Base-by-base conservation (phyloP, 805 yeast species). In the Lachancea thermotolerans region DNA sequence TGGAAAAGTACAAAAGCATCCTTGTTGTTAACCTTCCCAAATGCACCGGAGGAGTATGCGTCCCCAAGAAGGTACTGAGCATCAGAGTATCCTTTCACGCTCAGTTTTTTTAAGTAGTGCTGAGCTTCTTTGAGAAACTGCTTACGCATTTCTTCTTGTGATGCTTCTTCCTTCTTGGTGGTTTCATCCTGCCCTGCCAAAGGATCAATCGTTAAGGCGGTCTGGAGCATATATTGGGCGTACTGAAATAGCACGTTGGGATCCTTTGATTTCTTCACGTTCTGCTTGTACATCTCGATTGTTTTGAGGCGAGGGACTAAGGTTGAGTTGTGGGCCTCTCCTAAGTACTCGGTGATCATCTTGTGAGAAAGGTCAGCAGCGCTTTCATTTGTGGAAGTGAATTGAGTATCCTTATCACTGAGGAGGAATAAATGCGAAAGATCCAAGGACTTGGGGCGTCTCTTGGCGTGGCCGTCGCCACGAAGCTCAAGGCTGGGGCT, bases 1-100 rank as follows among this genome's bases (percentile, higher is more conserved):
- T 83, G 89, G 62, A 93, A 93, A 45, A 86, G 73, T 1, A 64
- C 54, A 55, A 87, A 82, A 1, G 97, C 84, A 52, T 85, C 90
- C 51, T 75, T 78, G 54, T 82, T 74, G 42, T 90, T 95, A 10
- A 82, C 71, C 60, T 84, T 85, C 1, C 90, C 93, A 45, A 89
- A 73, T 0, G 86, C 87, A 2, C 95, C 95, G 1, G 91, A 81
- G 10, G 90, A 76, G 62, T 82, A 82, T 0, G 91, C 89, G 64
- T 91, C 98, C n/a, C 81, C 99, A 28, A 93, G 68, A 25, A 90
- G 71, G 59, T 91, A 93, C 63, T 93, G 98, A 0, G 98, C 95
- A 43, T 91, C 96, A 1, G 82, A 74, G 54, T 81, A 83, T 6
- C 96, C 95, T 50, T 83, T 81, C 46, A 85, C 89, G 15, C 89